phyloP scores from a whole-genome alignment of 768 basidiomycete species.

The Tylopilus intermedius region DNA sequence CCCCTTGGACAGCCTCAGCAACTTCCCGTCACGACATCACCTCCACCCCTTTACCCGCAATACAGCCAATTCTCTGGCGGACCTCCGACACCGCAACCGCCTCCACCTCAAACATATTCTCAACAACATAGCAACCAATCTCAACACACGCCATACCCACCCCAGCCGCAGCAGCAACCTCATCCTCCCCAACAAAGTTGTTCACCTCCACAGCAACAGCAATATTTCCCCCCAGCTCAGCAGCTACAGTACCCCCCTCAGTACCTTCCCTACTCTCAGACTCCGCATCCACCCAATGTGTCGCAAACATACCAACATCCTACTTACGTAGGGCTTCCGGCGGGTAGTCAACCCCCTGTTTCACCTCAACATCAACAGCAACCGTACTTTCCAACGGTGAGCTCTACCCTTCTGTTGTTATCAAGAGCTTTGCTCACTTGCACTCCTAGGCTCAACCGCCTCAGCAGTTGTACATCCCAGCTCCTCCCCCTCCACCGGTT shows the following conservation, averaged over 20 bases:
- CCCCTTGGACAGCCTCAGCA: conserved; percentile 15
- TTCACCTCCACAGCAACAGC: conserved; percentile 6
- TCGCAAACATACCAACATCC: conserved; percentile 17
- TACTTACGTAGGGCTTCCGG: conserved; percentile 5
- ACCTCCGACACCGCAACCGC: conserved; percentile 8
- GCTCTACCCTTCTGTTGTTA: not conserved
- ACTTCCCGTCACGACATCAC: not conserved
- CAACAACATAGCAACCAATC: conserved; percentile 5
- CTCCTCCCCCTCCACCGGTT: conserved; percentile 16
- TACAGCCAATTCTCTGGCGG: conserved; percentile 12
- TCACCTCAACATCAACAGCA: not conserved
- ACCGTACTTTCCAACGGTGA: conserved; percentile 11
- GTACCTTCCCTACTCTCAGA: conserved; percentile 14
- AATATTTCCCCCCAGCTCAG: too few relatives aligned
- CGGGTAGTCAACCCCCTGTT: conserved; percentile 4
- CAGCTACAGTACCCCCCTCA: conserved; percentile 7
- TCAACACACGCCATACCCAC: conserved; percentile 12
- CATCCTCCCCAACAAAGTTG: conserved; percentile 10
- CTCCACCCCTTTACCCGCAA: conserved; percentile 12
- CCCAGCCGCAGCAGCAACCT: conserved; percentile 9
- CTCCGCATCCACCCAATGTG: conserved; percentile 9
- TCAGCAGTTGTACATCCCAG: conserved; percentile 13
- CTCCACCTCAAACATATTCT: conserved; percentile 13
- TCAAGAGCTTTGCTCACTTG: not conserved
- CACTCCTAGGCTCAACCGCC: not conserved